phyloP scores from a whole-genome alignment of 2,329 filamentous ascomycete species.

The Pseudogymnoascus sp. region DNA sequence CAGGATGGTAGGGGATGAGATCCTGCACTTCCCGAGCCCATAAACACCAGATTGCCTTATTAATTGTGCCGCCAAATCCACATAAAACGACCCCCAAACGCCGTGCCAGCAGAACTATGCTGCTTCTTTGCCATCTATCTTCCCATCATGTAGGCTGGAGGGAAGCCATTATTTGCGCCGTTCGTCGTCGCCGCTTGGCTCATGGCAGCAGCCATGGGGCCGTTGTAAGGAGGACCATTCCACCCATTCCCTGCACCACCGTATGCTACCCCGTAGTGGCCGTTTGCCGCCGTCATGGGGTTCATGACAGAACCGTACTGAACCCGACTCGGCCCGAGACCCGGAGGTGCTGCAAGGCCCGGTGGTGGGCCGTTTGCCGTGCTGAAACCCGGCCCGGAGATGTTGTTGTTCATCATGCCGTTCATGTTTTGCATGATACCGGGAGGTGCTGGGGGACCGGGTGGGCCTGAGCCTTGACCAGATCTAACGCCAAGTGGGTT shows the following conservation, averaged over 20 bases:
- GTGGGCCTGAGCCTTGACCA: slow-evolving; percentile 45
- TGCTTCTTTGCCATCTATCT: slow-evolving; percentile 19
- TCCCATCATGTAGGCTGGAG: slow-evolving; percentile 30
- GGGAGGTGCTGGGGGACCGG: slow-evolving; percentile 33
- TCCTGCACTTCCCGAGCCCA: slow-evolving; percentile 1
- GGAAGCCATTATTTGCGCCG: slow-evolving; percentile 23
- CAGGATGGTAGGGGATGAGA: slow-evolving; percentile 1
- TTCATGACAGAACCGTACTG: slow-evolving; percentile 20
- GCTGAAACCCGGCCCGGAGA: slow-evolving; percentile 22
- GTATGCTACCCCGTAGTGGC: slow-evolving; percentile 16
- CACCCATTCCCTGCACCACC: slow-evolving; percentile 20
- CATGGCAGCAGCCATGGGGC: slow-evolving; percentile 23
- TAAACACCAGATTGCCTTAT: slow-evolving; percentile 3
- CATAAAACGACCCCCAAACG: slow-evolving; percentile 9
- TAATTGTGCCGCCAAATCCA: neutral
- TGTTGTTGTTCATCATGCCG: slow-evolving; percentile 42
- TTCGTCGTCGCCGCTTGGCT: slow-evolving; percentile 21
- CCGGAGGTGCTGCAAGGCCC: slow-evolving; percentile 68
- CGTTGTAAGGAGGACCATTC: slow-evolving; percentile 21
- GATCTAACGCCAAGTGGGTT: slow-evolving; percentile 90
- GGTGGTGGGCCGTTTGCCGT: slow-evolving; percentile 63
- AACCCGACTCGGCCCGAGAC: slow-evolving; percentile 38
- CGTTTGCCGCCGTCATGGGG: slow-evolving; percentile 17
- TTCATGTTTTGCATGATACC: slow-evolving; percentile 47
- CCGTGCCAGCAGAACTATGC: neutral